Evolutionary conservation across 2,329 filamentous ascomycete species (phyloP).

Genomic region (Cylindrodendrum hubeiense): DNA sequence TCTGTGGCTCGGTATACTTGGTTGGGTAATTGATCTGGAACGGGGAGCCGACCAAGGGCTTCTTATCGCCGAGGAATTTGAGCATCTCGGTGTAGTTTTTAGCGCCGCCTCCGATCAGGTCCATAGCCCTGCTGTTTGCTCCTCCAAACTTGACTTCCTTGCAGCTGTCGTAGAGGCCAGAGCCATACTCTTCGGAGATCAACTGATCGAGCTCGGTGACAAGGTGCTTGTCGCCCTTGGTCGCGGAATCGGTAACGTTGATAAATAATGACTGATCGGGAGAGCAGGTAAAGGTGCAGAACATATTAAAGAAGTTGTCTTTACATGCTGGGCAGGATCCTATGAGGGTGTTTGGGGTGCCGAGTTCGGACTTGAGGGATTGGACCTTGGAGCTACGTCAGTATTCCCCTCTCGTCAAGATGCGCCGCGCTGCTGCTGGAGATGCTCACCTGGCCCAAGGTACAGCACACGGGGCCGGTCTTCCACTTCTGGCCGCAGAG

Average conservation of each 20-base stretch:
- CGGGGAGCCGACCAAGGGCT: constrained; percentile 84
- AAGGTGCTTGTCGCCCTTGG: constrained; percentile 70
- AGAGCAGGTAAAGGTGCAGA: constrained; percentile 98
- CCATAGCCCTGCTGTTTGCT: constrained; percentile 93
- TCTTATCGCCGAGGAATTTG: constrained; percentile 94
- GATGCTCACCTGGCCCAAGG: constrained; percentile 75
- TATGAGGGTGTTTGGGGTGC: constrained; percentile 89
- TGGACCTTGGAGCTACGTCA: constrained; percentile 69
- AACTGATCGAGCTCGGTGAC: constrained; percentile 93
- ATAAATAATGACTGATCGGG: constrained; percentile 96
- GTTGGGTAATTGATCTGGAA: constrained; percentile 97
- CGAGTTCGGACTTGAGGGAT: constrained; percentile 84
- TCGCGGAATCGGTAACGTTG: constrained; percentile 84
- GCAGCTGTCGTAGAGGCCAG: constrained; percentile 95
- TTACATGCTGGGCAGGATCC: constrained; percentile 96
- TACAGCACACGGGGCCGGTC: constrained; percentile 87
- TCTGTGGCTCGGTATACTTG: constrained; percentile 72
- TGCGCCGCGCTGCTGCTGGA: constrained; percentile 26
- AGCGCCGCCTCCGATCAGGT: constrained; percentile 94
- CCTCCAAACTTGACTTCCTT: constrained; percentile 99
- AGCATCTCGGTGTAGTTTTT: constrained; percentile 90
- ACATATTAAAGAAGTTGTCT: constrained; percentile 98
- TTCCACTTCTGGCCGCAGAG: constrained; percentile 92
- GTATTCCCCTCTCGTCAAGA: constrained; percentile 8
- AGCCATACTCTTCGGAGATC: constrained; percentile 85